phyloP scores from a whole-genome alignment of 306 rosid species.

The Corylus heterophylla region DNA sequence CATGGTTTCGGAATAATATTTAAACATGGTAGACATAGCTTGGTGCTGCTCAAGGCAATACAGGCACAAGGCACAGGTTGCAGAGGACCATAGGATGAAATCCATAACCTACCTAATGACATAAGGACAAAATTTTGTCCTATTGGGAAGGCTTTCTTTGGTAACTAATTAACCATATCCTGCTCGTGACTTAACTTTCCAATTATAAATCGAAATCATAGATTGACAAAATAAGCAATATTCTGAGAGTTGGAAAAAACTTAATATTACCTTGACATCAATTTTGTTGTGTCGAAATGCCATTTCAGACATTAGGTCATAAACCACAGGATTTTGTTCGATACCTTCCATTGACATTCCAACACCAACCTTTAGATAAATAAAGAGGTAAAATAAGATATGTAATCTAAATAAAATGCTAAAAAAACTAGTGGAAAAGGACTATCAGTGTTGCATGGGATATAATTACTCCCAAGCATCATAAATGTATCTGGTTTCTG shows the following conservation, averaged over 20 bases:
- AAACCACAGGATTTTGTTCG: slow-evolving; percentile 86
- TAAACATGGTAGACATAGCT: not conserved
- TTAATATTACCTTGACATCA: slow-evolving; percentile 59
- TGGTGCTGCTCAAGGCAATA: not conserved
- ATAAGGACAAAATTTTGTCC: not conserved
- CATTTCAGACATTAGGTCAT: slow-evolving; percentile 94
- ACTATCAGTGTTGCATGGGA: not conserved
- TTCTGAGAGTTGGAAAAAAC: not conserved
- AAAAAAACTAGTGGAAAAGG: not conserved
- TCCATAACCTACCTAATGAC: not conserved
- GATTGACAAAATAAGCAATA: not conserved
- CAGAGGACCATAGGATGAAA: not conserved
- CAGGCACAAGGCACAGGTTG: not conserved
- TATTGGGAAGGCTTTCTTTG: not conserved
- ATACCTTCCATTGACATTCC: slow-evolving; percentile 98
- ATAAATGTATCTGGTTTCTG: not conserved
- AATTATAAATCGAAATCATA: not conserved
- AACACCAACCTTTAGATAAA: slow-evolving; percentile 71
- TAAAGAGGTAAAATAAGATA: slow-evolving; percentile 22
- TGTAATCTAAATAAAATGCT: not conserved
- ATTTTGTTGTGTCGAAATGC: slow-evolving; percentile 70
- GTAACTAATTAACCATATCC: not conserved
- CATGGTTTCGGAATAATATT: not conserved
- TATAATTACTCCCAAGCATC: not conserved
- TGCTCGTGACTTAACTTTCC: not conserved